Conservation (phyloP, 2,329 filamentous ascomycete species). For the Amphichorda felina region DNA sequence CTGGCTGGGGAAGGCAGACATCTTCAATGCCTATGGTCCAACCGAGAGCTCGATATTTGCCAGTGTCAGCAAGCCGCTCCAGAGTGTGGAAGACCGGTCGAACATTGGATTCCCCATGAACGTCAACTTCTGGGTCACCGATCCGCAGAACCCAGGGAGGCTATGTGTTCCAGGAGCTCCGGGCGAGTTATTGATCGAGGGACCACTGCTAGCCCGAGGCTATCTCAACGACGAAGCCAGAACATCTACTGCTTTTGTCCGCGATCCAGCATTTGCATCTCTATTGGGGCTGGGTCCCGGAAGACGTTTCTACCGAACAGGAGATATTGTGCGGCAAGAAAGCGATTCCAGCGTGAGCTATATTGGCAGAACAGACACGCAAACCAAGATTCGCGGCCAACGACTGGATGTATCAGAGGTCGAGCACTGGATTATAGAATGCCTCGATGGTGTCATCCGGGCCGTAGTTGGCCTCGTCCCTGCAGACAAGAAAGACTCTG, state of each 20-base stretch:
- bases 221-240: conserved; percentile 10
- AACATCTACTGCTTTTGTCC: conserved; percentile 19
- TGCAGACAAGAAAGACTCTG: background rate
- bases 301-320: conserved; percentile 7
- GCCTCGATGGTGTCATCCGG: background rate
- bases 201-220: conserved; percentile 11
- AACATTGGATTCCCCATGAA: conserved; percentile 7
- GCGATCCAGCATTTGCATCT: conserved; percentile 23
- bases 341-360: conserved; percentile 7
- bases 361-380: conserved; percentile 30
- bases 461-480: background rate
- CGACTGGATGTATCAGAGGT: background rate
- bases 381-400: conserved; percentile 27
- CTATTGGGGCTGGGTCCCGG: background rate
- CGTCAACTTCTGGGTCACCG: conserved; percentile 20
- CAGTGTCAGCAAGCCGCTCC: conserved; percentile 3
- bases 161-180: conserved; percentile 10
- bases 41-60: conserved; percentile 22
- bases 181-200: conserved; percentile 15
- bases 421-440: background rate
- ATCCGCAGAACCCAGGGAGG: conserved; percentile 11
- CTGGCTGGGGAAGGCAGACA: conserved; percentile 1
- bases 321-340: conserved; percentile 7
- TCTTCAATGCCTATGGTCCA: conserved; percentile 26
- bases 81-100: background rate